These are phyloP conservation scores for Colletotrichum caudatum DNA, from an alignment of 2,329 filamentous ascomycete genomes.

Conservation along the genomic window DNA sequence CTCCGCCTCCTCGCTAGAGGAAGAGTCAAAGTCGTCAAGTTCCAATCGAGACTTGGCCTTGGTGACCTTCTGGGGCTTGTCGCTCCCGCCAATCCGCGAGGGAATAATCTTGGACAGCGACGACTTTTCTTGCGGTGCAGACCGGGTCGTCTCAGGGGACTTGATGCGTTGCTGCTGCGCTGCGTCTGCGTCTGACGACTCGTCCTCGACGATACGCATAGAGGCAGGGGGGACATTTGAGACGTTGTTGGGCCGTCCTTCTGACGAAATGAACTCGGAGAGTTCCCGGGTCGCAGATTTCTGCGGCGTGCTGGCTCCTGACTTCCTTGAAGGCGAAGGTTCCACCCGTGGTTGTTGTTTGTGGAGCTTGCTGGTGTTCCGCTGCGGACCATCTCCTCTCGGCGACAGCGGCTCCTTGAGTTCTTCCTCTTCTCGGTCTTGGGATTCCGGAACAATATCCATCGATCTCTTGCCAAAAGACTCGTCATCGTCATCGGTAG, in stretches of 20 bases:
- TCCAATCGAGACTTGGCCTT: slow-evolving; percentile 73
- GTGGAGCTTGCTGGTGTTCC: slow-evolving; percentile 76
- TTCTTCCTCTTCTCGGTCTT: slow-evolving; percentile 59
- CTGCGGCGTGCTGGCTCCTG: slow-evolving; percentile 46
- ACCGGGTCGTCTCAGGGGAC: slow-evolving; percentile 50
- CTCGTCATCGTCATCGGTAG: slow-evolving; percentile 69
- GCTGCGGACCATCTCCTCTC: slow-evolving; percentile 55
- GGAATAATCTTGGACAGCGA: slow-evolving; percentile 58
- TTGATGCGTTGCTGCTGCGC: slow-evolving; percentile 45
- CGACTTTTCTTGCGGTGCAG: slow-evolving; percentile 57
- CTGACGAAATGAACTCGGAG: slow-evolving; percentile 56
- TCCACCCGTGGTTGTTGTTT: slow-evolving; percentile 70
- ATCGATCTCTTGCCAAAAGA: slow-evolving; percentile 72
- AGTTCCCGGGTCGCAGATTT: slow-evolving; percentile 56
- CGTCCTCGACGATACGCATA: slow-evolving; percentile 70
- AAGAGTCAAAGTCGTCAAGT: slow-evolving; percentile 77
- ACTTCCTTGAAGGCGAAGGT: slow-evolving; percentile 59
- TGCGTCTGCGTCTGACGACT: slow-evolving; percentile 50
- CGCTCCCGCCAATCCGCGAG: slow-evolving; percentile 57
- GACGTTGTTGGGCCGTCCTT: slow-evolving; percentile 63
- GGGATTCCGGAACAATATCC: slow-evolving; percentile 61
- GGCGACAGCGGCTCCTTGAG: slow-evolving; percentile 59
- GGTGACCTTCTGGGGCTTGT: slow-evolving; percentile 64
- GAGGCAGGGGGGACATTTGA: slow-evolving; percentile 66
- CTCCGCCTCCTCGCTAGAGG: slow-evolving; percentile 60